Evolutionary conservation across 2,329 filamentous ascomycete species (phyloP), one percentile per base, ranked within the genome.

Genomic region (Sordariomycetes sp.): DNA sequence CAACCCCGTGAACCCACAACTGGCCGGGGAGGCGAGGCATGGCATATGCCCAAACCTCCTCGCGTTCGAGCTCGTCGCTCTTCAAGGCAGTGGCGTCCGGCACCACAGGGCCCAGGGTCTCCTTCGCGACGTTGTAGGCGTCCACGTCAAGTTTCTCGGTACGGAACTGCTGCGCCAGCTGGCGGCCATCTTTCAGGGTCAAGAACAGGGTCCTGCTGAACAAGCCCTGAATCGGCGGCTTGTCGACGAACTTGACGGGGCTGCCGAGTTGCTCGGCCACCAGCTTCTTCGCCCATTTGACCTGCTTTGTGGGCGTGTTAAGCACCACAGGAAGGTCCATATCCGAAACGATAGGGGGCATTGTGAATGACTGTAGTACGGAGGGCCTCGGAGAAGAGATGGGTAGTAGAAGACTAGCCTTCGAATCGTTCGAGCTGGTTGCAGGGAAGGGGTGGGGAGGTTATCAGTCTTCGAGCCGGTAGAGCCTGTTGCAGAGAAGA

Each of bases 201-300:
- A 64, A 51, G 43, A 67, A 63, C 20, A 67, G 51, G 46, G 65
- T 66, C 57, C 64, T 64, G 43, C 65, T 66, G 58, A 66, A 67
- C 61, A 65, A 62, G 58, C 65, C 66, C 60, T 67, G 63, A 35
- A 67, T 65, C 22, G 61, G 63, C 59, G 64, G 66, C 43, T 63
- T 63, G 54, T 66, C 62, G 53, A 68, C 55, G 46, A 51, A 59
- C 57, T 66, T 65, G 14, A 59, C 60, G 55, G 62, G 57, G 58
- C 62, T 66, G 48, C 60, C 55, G n/a, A 68, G 59, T 62, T 66
- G 63, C 59, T 65, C 53, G 11, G 60, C 53, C 37, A 63, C 61
- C 50, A 67, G 60, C 53, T 66, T 65, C 59, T 68, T 67, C 35
- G 62, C 61, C 63, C 63, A 65, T 63, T 62, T 66, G 43, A 63